Percentiles rank a stretch among this genome's conserved stretches.
These are phyloP conservation scores for Eutreptiella sp. DNA, from an alignment of 208 protist genomes.

Conservation along the genomic window DNA sequence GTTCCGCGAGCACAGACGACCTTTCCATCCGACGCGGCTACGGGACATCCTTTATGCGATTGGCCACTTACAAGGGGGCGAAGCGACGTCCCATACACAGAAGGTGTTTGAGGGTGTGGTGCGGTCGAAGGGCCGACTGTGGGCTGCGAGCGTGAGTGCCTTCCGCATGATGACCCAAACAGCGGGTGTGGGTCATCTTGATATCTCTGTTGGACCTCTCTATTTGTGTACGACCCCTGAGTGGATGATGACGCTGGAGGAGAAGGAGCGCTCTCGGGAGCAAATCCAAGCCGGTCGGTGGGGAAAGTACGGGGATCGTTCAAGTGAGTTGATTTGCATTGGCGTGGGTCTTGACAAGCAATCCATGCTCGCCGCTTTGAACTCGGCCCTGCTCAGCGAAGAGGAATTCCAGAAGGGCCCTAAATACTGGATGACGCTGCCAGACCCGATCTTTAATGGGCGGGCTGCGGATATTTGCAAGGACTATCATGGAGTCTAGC, in stretches of 20 bases:
- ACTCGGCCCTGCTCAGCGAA: slow-evolving; percentile 21
- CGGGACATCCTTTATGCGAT: slow-evolving; percentile 15
- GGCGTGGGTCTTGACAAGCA: slow-evolving; percentile 15
- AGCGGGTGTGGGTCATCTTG: no score
- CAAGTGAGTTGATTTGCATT: slow-evolving; percentile 25
- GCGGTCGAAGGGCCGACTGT: slow-evolving; percentile 52
- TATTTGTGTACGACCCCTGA: no score
- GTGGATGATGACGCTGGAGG: slow-evolving; percentile 7
- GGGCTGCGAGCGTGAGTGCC: slow-evolving; percentile 30
- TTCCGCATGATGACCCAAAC: slow-evolving; percentile 16
- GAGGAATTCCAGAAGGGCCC: no score
- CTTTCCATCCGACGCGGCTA: slow-evolving; percentile 52
- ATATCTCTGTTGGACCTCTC: no score
- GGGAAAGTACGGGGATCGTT: slow-evolving; percentile 5
- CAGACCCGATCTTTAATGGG: no score
- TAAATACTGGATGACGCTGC: no score
- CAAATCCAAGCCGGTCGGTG: not conserved
- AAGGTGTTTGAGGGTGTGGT: slow-evolving; percentile 27
- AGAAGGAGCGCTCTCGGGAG: no score
- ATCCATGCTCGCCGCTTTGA: not conserved
- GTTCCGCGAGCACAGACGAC: slow-evolving; percentile 34
- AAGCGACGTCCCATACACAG: not conserved
- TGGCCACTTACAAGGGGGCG: not conserved
- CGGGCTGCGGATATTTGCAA: no score
- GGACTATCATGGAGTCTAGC: no score